These are phyloP conservation scores for Wickerhamomyces chambardii DNA, from an alignment of 805 yeast species.

Conservation along the genomic window DNA sequence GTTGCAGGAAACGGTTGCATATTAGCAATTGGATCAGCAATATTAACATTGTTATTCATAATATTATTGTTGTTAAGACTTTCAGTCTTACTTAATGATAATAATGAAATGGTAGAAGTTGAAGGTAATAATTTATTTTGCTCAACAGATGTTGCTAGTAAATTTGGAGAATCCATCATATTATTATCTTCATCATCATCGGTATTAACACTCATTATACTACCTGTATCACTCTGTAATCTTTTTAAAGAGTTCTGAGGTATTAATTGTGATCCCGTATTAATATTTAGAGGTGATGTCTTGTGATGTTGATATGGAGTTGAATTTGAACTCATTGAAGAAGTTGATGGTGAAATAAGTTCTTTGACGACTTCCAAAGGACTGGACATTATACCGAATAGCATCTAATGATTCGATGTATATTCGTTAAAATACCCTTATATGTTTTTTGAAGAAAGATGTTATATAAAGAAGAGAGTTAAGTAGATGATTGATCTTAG, in stretches of 20 bases:
- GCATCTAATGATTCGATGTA: background rate
- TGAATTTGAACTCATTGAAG: too few species aligned
- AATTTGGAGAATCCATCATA: constrained; percentile 12
- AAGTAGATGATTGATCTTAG: too few species aligned
- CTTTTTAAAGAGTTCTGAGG: too few species aligned
- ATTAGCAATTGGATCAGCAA: too few species aligned
- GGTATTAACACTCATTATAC: background rate
- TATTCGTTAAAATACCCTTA: too few species aligned
- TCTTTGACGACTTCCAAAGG: background rate
- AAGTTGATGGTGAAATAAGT: background rate
- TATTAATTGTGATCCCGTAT: too few species aligned
- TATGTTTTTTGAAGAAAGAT: too few species aligned
- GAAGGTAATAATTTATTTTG: constrained; percentile 8
- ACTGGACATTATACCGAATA: background rate
- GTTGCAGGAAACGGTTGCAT: too few species aligned
- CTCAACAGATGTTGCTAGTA: constrained; percentile 14
- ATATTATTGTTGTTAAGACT: constrained; percentile 2
- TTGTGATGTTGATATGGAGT: background rate
- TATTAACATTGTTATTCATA: too few species aligned
- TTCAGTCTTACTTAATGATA: constrained; percentile 9
- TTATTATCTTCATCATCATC: constrained; percentile 10
- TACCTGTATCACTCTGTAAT: too few species aligned
- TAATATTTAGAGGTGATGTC: background rate
- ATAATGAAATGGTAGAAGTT: constrained; percentile 14
- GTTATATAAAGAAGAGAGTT: too few species aligned